phyloP scores from a whole-genome alignment of 257 asterid species.

The Misopates orontium region DNA sequence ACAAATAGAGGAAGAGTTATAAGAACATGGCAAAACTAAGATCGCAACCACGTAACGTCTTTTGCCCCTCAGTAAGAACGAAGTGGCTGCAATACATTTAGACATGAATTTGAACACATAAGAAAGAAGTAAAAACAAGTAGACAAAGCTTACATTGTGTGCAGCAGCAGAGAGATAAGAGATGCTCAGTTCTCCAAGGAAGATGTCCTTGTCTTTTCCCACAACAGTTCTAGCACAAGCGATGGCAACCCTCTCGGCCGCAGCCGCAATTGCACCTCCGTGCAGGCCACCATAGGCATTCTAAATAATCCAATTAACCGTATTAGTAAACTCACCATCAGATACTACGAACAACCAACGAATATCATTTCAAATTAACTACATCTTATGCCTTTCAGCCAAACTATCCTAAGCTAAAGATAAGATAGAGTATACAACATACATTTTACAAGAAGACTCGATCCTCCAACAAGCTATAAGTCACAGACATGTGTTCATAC shows the following conservation, averaged over 20 bases:
- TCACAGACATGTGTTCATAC: too few species aligned
- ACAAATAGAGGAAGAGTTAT: too few species aligned
- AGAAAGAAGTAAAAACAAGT: not conserved
- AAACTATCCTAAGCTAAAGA: too few species aligned
- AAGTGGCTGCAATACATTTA: too few species aligned
- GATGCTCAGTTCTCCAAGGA: slow-evolving; percentile 82
- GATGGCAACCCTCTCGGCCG: slow-evolving; percentile 61
- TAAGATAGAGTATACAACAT: not conserved
- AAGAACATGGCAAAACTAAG: too few species aligned
- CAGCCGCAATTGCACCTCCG: slow-evolving; percentile 86
- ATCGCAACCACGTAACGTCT: too few species aligned
- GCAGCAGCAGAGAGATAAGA: slow-evolving; percentile 79
- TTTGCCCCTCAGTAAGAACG: too few species aligned
- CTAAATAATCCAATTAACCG: slow-evolving; percentile 29
- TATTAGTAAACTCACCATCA: not conserved
- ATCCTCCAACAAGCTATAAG: not conserved
- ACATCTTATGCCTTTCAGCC: too few species aligned
- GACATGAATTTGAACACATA: too few species aligned
- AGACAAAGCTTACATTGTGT: slow-evolving; percentile 43
- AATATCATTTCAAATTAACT: not conserved
- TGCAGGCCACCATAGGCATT: slow-evolving; percentile 74
- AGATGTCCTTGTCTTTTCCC: slow-evolving; percentile 64
- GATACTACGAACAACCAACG: not conserved
- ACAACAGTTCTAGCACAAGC: slow-evolving; percentile 89
- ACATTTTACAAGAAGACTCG: not conserved